phyloP scores from a whole-genome alignment of 1,139 yeast species.

The Suzukiozyma palmioleophila region DNA sequence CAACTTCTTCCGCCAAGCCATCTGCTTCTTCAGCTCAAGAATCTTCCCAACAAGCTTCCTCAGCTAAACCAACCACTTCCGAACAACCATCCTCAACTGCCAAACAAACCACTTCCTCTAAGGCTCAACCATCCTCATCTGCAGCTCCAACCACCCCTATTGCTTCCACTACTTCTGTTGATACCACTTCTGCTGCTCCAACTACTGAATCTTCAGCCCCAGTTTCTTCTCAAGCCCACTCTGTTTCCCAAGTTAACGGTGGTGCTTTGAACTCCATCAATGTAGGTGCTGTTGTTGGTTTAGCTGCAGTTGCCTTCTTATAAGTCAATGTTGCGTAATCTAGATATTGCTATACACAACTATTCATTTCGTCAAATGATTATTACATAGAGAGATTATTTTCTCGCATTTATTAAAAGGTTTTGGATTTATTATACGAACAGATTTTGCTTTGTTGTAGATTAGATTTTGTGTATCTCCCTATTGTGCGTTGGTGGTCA shows the following conservation, averaged over 20 bases:
- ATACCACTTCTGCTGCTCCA: constrained; percentile 4
- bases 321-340: background rate
- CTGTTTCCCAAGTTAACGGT: constrained; percentile 3
- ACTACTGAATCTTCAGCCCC: constrained; percentile 7
- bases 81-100: constrained; percentile 3
- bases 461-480: background rate
- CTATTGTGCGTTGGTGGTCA: no score
- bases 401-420: no score
- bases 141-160: constrained; percentile 15
- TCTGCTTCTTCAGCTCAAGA: constrained; percentile 16
- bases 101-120: constrained; percentile 1
- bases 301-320: constrained; percentile 3
- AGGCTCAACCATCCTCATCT: constrained; percentile 9
- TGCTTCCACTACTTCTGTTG: constrained; percentile 10
- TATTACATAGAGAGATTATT: constrained; percentile 2
- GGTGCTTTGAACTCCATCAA: constrained; percentile 4
- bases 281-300: constrained; percentile 3
- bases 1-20: constrained; percentile 24
- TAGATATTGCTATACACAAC: no score
- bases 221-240: constrained; percentile 5
- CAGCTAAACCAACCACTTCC: constrained; percentile 14
- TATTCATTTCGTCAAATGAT: constrained; percentile 2
- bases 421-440: no score
- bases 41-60: constrained; percentile 16
- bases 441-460: background rate